A percentile compares a stretch with the other conserved stretches of the same genome.
These are phyloP conservation scores for Blumeria graminis DNA, from an alignment of 2,329 filamentous ascomycete species.

Conservation along the genomic window DNA sequence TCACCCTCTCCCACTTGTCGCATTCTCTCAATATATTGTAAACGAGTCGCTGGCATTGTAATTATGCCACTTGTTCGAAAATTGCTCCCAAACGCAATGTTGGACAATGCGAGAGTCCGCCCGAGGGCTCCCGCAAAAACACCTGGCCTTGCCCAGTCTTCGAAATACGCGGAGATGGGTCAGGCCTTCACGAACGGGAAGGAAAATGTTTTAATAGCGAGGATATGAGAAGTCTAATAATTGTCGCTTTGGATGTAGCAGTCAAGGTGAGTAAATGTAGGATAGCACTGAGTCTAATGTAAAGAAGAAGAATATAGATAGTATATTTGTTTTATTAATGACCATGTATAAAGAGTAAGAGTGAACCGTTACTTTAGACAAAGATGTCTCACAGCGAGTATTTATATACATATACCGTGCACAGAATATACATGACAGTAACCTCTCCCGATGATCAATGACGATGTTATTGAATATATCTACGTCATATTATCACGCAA, in stretches of 20 bases:
- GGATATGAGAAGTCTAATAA: neutral
- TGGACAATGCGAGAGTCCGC: too few relatives aligned
- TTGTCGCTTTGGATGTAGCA: neutral
- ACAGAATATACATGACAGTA: neutral
- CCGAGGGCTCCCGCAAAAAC: too few relatives aligned
- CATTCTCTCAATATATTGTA: too few relatives aligned
- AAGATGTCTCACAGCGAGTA: neutral
- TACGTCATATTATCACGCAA: neutral
- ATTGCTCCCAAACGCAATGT: too few relatives aligned
- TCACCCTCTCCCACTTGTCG: too few relatives aligned
- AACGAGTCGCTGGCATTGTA: too few relatives aligned
- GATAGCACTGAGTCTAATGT: neutral
- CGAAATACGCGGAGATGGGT: too few relatives aligned
- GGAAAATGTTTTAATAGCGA: neutral
- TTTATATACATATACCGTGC: neutral
- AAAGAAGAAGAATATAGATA: neutral
- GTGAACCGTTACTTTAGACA: neutral
- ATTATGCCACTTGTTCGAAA: too few relatives aligned
- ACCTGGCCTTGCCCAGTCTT: too few relatives aligned
- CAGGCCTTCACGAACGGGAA: too few relatives aligned
- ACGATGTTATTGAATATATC: neutral
- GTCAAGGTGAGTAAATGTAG: neutral
- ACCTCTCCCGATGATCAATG: neutral
- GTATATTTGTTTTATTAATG: too few relatives aligned
- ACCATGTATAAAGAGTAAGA: neutral